A percentile compares a stretch with the other conserved stretches of the same genome.
Evolutionary conservation across 768 basidiomycete genomes (phyloP).

Genomic region (Leccinum uliginosum): DNA sequence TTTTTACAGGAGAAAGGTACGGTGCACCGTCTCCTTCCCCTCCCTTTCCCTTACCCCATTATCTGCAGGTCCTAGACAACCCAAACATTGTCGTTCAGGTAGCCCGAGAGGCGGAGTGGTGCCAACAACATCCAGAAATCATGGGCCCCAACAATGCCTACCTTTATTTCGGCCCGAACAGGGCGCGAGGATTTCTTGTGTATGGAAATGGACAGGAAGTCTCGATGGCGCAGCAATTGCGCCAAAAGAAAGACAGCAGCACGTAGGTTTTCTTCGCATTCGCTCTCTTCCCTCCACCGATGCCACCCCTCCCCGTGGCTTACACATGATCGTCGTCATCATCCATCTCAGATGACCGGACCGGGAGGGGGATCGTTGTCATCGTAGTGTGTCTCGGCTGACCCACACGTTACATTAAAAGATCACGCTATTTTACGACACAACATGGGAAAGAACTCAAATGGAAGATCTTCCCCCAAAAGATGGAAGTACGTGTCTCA

Average conservation of each 20-base stretch:
- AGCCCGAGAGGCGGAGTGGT: slow-evolving; percentile 62
- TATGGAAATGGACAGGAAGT: slow-evolving; percentile 61
- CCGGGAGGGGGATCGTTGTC: background rate
- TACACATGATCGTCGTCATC: background rate
- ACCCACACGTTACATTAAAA: slow-evolving; percentile 22
- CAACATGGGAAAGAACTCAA: slow-evolving; percentile 69
- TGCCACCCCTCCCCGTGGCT: background rate
- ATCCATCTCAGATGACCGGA: background rate
- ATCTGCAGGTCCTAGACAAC: slow-evolving; percentile 44
- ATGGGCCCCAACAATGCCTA: slow-evolving; percentile 80
- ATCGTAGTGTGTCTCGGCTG: background rate
- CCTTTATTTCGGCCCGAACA: slow-evolving; percentile 70
- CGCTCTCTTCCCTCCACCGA: background rate
- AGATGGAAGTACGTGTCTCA: slow-evolving; percentile 57
- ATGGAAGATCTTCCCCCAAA: slow-evolving; percentile 60
- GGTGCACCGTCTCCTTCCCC: slow-evolving; percentile 1
- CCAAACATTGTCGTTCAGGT: slow-evolving; percentile 64
- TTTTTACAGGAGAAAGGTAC: slow-evolving; percentile 19
- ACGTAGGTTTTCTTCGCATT: slow-evolving; percentile 42
- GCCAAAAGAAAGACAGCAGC: slow-evolving; percentile 58
- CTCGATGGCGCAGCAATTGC: slow-evolving; percentile 54
- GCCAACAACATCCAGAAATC: slow-evolving; percentile 60
- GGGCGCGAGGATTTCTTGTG: slow-evolving; percentile 55
- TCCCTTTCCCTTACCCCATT: background rate
- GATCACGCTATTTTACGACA: slow-evolving; percentile 71